A percentile compares a stretch with the other conserved stretches of the same genome.
phyloP scores from a whole-genome alignment of 2,329 filamentous ascomycete species.

The Arthrobotrys conoides region DNA sequence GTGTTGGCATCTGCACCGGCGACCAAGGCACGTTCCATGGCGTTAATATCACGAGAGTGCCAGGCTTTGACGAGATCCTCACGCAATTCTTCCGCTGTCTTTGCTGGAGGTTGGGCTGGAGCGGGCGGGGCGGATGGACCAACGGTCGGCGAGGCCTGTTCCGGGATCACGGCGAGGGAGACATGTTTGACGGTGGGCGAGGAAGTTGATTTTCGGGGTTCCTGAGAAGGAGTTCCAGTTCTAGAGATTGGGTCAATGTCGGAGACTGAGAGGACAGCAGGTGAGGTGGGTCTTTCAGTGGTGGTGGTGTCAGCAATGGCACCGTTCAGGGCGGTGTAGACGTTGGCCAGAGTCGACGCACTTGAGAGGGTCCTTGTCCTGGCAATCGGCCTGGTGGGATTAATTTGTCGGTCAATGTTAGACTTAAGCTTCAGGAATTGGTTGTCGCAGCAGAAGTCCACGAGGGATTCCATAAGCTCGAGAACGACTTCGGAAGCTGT shows the following conservation, averaged over 20 bases:
- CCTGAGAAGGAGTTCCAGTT: constrained; percentile 52
- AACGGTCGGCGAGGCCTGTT: constrained; percentile 31
- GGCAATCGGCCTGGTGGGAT: constrained; percentile 56
- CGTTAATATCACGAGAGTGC: constrained; percentile 60
- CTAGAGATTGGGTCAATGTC: constrained; percentile 55
- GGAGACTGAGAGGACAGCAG: constrained; percentile 39
- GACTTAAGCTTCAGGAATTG: constrained; percentile 57
- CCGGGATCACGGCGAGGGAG: constrained; percentile 53
- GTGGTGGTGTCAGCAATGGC: constrained; percentile 29
- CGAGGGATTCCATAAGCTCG: constrained; percentile 53
- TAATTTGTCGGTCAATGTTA: constrained; percentile 56
- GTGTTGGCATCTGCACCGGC: constrained; percentile 57
- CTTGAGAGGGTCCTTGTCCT: constrained; percentile 54
- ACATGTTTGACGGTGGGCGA: constrained; percentile 26
- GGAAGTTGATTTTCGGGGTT: constrained; percentile 43
- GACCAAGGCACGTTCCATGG: constrained; percentile 54
- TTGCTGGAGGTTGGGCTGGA: constrained; percentile 13
- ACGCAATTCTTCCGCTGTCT: constrained; percentile 49
- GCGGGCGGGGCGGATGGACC: constrained; percentile 15
- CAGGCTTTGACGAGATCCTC: constrained; percentile 55
- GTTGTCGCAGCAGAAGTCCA: constrained; percentile 50
- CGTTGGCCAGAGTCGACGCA: constrained; percentile 57
- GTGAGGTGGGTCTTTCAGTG: constrained; percentile 47
- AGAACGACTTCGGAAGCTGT: constrained; percentile 56
- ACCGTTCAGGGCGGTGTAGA: constrained; percentile 49